Evolutionary conservation across 2,329 filamentous ascomycete genomes (phyloP), one percentile per base, ranked within the genome.

Genomic region (Fusarium musae): DNA sequence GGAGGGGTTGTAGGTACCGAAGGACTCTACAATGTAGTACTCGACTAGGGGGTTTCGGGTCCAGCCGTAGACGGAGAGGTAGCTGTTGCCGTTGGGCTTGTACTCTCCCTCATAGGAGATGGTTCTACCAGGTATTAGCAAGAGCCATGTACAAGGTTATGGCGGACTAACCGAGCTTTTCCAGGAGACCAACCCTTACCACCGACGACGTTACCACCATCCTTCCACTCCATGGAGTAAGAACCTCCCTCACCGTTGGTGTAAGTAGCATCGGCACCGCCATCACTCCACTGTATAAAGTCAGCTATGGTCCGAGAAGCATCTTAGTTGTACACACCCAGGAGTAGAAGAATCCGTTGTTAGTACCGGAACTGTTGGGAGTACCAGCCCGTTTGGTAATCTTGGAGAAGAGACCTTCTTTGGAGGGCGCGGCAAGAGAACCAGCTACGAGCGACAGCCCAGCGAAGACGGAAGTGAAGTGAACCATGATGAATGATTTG

Each of bases 271-370:
- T 75, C 76, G 17, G 82, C 83, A 58, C 80, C 83, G 9, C 83
- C 83, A 49, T 87, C 84, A 56, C 84, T 85, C 85, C 85, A 87
- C 79, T 63, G 15, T 17, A 34, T 26, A 16, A 11, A 47, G 26
- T 62, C 21, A 61, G 49, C 9, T 12, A 23, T 30, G 11, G 15
- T 15, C 17, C 15, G 12, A 57, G 12, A 21, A 13, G 5, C 2
- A 9, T 32, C 2, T 40, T 13, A 7, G 15, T 5, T 15, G 9
- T 4, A 37, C 59, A 44, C 12, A 61, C 59, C 59, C 82, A 87
- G 10, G 82, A 85, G 68, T 86, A 87, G 77, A 82, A 87, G 77
- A 68, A 78, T 9, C 85, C 85, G 57, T 84, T 82, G 75, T 81
- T 78, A 9, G 57, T 79, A 15, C 81, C 81, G 3, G 75, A 77